Evolutionary conservation across 176 grass and related monocot genomes (phyloP).

Genomic region (Rhynchospora tenuis): DNA sequence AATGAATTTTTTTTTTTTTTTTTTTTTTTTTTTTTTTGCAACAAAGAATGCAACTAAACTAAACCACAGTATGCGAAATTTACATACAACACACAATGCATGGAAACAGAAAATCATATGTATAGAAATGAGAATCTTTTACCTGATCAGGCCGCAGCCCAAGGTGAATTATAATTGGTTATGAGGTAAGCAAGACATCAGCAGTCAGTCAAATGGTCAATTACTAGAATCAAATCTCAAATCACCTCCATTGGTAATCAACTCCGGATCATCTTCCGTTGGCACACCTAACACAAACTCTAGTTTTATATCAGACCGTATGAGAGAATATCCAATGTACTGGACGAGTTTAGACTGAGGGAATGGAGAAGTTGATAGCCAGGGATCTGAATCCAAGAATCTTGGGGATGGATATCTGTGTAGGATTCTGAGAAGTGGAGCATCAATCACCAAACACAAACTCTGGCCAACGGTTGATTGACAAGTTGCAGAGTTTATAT

Average conservation of each 20-base stretch:
- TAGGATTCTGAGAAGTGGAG: neutral
- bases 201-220: neutral
- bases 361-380: neutral
- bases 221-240: neutral
- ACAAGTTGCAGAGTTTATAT: neutral
- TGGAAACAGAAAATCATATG: neutral
- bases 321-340: too few relatives aligned
- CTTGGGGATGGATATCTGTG: constrained; percentile 4
- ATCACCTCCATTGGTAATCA: neutral
- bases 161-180: neutral
- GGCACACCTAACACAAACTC: too few relatives aligned
- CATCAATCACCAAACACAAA: constrained; percentile 1
- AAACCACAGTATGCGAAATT: too few relatives aligned
- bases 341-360: neutral
- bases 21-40: too few relatives aligned
- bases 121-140: neutral
- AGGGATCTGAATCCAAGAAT: constrained; percentile 6
- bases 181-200: constrained; percentile 1
- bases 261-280: neutral
- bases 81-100: too few relatives aligned
- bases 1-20: too few relatives aligned
- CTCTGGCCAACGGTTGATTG: neutral
- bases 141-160: neutral
- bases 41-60: too few relatives aligned
- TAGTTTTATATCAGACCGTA: too few relatives aligned